Conservation (phyloP, 257 asterid genomes). For the Solanum gandarillasii region DNA sequence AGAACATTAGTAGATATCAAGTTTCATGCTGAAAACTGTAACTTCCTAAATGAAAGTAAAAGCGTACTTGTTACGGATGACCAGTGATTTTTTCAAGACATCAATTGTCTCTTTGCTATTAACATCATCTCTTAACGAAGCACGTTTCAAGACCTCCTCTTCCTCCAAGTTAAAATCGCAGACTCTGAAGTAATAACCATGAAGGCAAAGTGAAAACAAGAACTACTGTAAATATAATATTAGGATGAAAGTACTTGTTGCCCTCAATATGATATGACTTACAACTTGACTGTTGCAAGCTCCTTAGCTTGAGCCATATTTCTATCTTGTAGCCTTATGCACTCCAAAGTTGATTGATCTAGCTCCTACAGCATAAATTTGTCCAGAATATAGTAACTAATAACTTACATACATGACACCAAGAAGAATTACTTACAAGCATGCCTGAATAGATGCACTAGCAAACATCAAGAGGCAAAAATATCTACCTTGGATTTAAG, state of each 20-base stretch:
- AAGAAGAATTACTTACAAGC: background rate
- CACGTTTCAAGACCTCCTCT: conserved; percentile 66
- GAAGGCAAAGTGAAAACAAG: background rate
- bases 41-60: background rate
- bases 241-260: background rate
- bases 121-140: conserved; percentile 58
- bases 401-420: background rate
- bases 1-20: background rate
- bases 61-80: conserved; percentile 68
- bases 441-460: background rate
- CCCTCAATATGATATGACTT: conserved; percentile 14
- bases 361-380: conserved; percentile 43
- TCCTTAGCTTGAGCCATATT: conserved; percentile 80
- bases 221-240: background rate
- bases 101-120: conserved; percentile 66
- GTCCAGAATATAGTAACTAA: background rate
- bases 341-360: conserved; percentile 43
- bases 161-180: conserved; percentile 71
- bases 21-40: background rate
- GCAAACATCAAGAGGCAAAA: background rate
- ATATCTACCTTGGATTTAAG: conserved; percentile 59
- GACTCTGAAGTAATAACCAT: conserved; percentile 29
- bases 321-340: conserved; percentile 54
- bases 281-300: conserved; percentile 86
- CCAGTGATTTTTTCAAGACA: conserved; percentile 59